phyloP scores from a whole-genome alignment of 2,329 filamentous ascomycete genomes.

The Chaetomium strumarium region DNA sequence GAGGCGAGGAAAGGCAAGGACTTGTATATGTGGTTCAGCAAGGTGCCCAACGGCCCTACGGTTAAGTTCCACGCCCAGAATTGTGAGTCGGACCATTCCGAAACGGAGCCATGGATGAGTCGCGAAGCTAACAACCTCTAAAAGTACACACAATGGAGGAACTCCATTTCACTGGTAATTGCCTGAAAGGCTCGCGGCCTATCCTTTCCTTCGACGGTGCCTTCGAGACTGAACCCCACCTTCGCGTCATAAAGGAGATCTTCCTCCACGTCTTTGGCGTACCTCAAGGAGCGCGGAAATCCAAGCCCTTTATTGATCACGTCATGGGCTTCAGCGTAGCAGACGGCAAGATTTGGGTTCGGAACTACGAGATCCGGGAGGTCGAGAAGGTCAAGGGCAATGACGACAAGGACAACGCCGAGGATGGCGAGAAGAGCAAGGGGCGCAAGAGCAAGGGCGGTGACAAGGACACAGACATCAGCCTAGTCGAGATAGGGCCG shows the following conservation, averaged over 20 bases:
- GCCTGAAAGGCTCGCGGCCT: slow-evolving; percentile 85
- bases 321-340: slow-evolving; percentile 88
- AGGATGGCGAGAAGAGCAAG: slow-evolving; percentile 30
- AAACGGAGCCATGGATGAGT: slow-evolving; percentile 9
- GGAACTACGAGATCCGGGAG: slow-evolving; percentile 90
- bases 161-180: slow-evolving; percentile 94
- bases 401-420: slow-evolving; percentile 36
- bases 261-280: slow-evolving; percentile 89
- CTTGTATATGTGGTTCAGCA: slow-evolving; percentile 88
- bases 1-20: slow-evolving; percentile 93
- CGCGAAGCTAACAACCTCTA: slow-evolving; percentile 13
- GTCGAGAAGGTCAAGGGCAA: slow-evolving; percentile 56
- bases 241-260: slow-evolving; percentile 80
- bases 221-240: slow-evolving; percentile 77
- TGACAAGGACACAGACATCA: slow-evolving; percentile 65
- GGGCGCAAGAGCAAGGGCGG: slow-evolving; percentile 36
- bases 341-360: slow-evolving; percentile 92
- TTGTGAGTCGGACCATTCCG: slow-evolving; percentile 37
- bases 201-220: slow-evolving; percentile 85
- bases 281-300: slow-evolving; percentile 77
- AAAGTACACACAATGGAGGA: slow-evolving; percentile 95
- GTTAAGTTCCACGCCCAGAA: slow-evolving; percentile 68
- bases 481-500: slow-evolving; percentile 86
- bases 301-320: slow-evolving; percentile 94
- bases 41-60: slow-evolving; percentile 73